These are phyloP conservation scores for Punctularia strigosozonata DNA, from an alignment of 768 basidiomycete genomes.

Conservation along the genomic window DNA sequence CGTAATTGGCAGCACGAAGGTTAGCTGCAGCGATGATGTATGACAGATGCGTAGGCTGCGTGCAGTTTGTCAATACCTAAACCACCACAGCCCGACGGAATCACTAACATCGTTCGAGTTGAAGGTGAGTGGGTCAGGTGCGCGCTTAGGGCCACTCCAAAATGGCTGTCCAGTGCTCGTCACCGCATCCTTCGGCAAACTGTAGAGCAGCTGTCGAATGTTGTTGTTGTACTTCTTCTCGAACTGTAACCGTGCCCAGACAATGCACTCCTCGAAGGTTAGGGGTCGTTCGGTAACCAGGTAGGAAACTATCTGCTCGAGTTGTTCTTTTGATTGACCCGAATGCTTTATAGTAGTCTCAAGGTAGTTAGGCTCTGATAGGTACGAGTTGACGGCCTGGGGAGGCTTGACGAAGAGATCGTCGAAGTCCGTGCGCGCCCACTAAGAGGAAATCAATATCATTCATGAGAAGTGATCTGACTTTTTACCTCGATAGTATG, in stretches of 20 bases:
- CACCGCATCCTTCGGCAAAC: slow-evolving; percentile 87
- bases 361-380: slow-evolving; percentile 92
- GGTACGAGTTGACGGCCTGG: slow-evolving; percentile 90
- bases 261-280: slow-evolving; percentile 93
- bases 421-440: slow-evolving; percentile 91
- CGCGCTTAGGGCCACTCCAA: slow-evolving; percentile 98
- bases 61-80: slow-evolving; percentile 18
- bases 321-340: slow-evolving; percentile 83
- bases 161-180: slow-evolving; percentile 92
- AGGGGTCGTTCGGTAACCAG: slow-evolving; percentile 88
- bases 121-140: slow-evolving; percentile 84
- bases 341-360: slow-evolving; percentile 86
- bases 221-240: slow-evolving; percentile 90
- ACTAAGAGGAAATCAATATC: slow-evolving; percentile 47
- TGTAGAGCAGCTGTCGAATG: slow-evolving; percentile 87
- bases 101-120: slow-evolving; percentile 71
- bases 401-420: slow-evolving; percentile 88
- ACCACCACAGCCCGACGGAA: slow-evolving; percentile 1
- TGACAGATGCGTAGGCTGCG: slow-evolving; percentile 62
- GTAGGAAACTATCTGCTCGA: slow-evolving; percentile 80
- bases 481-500: slow-evolving; percentile 87
- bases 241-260: slow-evolving; percentile 93
- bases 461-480: no score
- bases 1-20: slow-evolving; percentile 96
- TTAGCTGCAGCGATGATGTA: slow-evolving; percentile 93